Percentiles rank a stretch among this genome's conserved stretches.
These are phyloP conservation scores for Raffaelea ambrosiae DNA, from an alignment of 2,329 filamentous ascomycete species.

Conservation along the genomic window DNA sequence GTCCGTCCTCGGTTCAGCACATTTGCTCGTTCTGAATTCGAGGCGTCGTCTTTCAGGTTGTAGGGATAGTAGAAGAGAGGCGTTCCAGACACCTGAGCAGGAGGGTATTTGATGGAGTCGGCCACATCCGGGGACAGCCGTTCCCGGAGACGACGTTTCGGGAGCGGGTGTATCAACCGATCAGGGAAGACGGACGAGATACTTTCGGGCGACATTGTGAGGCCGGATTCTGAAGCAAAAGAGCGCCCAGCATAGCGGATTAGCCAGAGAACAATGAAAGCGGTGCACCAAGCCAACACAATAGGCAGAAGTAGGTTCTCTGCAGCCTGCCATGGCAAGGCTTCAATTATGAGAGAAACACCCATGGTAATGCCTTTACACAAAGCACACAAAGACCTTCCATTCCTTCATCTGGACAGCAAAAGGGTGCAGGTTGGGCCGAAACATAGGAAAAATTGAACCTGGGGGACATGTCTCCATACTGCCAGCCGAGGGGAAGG, in stretches of 20 bases:
- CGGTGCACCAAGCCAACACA: background rate
- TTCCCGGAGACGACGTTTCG: constrained; percentile 80
- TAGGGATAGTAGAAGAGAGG: constrained; percentile 72
- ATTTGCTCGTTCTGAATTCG: constrained; percentile 32
- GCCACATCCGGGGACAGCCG: constrained; percentile 79
- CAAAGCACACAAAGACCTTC: too few relatives aligned
- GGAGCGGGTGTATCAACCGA: constrained; percentile 85
- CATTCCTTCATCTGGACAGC: background rate
- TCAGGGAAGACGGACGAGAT: constrained; percentile 76
- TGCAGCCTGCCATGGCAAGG: too few relatives aligned
- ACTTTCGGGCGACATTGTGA: constrained; percentile 62
- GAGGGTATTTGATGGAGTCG: constrained; percentile 73
- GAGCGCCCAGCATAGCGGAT: constrained; percentile 17
- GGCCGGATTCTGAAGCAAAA: constrained; percentile 30
- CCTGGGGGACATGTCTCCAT: too few relatives aligned
- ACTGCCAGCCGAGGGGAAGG: too few relatives aligned
- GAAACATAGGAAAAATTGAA: background rate
- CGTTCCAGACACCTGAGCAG: constrained; percentile 59
- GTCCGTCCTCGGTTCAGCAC: background rate
- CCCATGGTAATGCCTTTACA: too few relatives aligned
- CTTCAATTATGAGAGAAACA: too few relatives aligned
- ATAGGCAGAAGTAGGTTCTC: background rate
- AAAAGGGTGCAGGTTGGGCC: background rate
- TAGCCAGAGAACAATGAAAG: constrained; percentile 15
- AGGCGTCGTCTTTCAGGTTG: constrained; percentile 37